phyloP scores from a whole-genome alignment of 1,284 basidiomycete species.

The Heliocybe sulcata region DNA sequence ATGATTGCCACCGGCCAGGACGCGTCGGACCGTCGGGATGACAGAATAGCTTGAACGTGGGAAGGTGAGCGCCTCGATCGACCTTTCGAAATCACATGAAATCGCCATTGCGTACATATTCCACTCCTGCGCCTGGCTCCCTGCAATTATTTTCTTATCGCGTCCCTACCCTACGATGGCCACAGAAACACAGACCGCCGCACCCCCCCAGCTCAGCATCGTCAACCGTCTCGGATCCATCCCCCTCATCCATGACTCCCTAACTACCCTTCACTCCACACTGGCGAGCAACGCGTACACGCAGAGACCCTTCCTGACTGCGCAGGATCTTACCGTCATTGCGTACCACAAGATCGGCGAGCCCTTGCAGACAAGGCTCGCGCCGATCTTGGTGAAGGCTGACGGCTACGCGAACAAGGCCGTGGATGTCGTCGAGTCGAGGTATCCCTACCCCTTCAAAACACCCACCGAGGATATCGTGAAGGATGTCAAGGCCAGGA shows the following conservation, averaged over 20 bases:
- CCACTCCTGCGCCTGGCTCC: slow-evolving; percentile 1
- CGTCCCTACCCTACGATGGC: slow-evolving; percentile 25
- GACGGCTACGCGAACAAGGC: slow-evolving; percentile 66
- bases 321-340: slow-evolving; percentile 34
- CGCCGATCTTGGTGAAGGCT: slow-evolving; percentile 55
- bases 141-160: slow-evolving; percentile 9
- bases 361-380: slow-evolving; percentile 56
- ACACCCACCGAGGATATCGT: slow-evolving; percentile 63
- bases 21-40: not conserved
- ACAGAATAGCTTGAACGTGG: not conserved
- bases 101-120: not conserved
- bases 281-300: slow-evolving; percentile 56
- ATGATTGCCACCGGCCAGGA: not conserved
- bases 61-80: not conserved
- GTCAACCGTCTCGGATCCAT: slow-evolving; percentile 59
- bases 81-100: slow-evolving; percentile 1
- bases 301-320: slow-evolving; percentile 53
- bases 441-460: slow-evolving; percentile 70
- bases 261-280: slow-evolving; percentile 50
- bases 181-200: slow-evolving; percentile 28
- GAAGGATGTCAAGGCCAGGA: slow-evolving; percentile 47
- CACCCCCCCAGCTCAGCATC: slow-evolving; percentile 49
- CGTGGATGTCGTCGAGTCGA: slow-evolving; percentile 63
- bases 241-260: slow-evolving; percentile 58
- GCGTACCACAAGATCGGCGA: slow-evolving; percentile 26